phyloP scores from a whole-genome alignment of 176 grass and related monocot species.

The sorghum (Sorghum bicolor) region DNA sequence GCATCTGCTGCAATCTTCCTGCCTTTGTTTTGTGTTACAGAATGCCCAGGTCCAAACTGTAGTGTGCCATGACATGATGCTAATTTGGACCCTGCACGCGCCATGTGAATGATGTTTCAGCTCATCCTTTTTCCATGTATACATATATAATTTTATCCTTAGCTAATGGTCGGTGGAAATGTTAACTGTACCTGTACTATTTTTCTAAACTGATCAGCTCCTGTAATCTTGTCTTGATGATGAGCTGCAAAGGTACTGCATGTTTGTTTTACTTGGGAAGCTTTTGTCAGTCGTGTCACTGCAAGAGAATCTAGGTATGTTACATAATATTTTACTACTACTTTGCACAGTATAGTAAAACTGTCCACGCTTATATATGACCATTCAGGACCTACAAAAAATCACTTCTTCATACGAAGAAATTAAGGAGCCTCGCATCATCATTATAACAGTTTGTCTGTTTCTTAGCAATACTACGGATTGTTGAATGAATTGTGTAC shows the following conservation, averaged over 20 bases:
- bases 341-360: background rate
- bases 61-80: conserved; percentile 27
- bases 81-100: conserved; percentile 10
- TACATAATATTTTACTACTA: background rate
- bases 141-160: background rate
- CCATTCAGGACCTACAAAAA: background rate
- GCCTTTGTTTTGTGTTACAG: conserved; percentile 13
- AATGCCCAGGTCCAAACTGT: conserved; percentile 11
- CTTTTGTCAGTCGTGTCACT: conserved; percentile 1
- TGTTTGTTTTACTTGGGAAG: conserved; percentile 1
- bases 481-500: background rate
- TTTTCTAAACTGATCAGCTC: background rate
- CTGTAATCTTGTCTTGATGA: conserved; percentile 3
- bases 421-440: background rate
- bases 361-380: no score
- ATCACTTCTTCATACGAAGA: background rate
- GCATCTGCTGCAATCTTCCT: conserved; percentile 45
- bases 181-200: conserved; percentile 9
- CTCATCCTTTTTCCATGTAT: background rate
- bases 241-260: conserved; percentile 21
- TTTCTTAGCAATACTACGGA: background rate
- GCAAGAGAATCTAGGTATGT: conserved; percentile 30
- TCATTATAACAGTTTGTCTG: no score
- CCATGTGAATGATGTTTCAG: conserved; percentile 18
- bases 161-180: conserved; percentile 29